Percentiles rank a stretch among this genome's conserved stretches.
These are phyloP conservation scores for Colletotrichum chrysophilum DNA, from an alignment of 2,329 filamentous ascomycete species.

Conservation along the genomic window DNA sequence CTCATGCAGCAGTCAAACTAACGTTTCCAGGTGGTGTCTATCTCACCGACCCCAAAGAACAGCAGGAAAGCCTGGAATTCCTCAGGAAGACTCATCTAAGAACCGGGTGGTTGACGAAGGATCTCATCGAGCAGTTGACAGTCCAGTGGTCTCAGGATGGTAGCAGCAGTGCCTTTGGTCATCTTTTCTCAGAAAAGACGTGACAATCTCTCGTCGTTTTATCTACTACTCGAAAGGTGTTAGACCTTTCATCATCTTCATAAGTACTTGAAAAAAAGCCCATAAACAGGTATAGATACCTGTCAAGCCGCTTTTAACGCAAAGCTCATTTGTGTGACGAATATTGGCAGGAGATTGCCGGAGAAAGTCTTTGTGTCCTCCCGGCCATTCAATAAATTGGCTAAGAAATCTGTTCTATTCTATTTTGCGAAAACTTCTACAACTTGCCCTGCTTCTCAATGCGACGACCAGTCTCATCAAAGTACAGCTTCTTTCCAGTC, in stretches of 20 bases:
- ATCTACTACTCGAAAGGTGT: too few species aligned
- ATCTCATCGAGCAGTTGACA: background rate
- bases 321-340: too few species aligned
- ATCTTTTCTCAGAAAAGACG: background rate
- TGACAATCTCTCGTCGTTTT: background rate
- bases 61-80: background rate
- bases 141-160: background rate
- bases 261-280: background rate
- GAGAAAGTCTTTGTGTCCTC: too few species aligned
- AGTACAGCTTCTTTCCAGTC: constrained; percentile 61
- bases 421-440: constrained; percentile 18
- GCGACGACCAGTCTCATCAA: constrained; percentile 56
- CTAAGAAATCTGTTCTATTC: background rate
- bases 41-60: background rate
- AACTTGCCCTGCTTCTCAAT: constrained; percentile 43
- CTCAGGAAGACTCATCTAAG: background rate
- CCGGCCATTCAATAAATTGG: background rate
- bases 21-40: background rate
- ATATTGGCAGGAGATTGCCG: too few species aligned
- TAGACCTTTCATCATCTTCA: background rate
- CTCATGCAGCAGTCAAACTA: background rate
- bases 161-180: background rate
- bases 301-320: too few species aligned
- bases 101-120: constrained; percentile 2
- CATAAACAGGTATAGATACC: too few species aligned